These are phyloP conservation scores for Ceratorhiza oryzae-sativae DNA, from an alignment of 1,284 basidiomycete species.

Conservation along the genomic window DNA sequence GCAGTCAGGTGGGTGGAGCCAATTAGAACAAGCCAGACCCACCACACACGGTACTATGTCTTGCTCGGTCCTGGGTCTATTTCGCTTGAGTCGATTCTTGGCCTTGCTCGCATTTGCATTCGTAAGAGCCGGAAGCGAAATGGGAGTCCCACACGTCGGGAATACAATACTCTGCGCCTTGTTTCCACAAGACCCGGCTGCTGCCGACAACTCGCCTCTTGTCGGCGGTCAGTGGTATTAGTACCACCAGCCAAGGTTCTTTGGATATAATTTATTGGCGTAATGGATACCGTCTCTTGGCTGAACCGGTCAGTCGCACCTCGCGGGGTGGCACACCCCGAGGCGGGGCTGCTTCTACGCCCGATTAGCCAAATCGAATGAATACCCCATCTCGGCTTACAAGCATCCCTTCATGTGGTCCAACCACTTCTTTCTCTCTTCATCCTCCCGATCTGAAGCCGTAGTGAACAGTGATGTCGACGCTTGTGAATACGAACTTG, in stretches of 20 bases:
- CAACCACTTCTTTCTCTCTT: neutral
- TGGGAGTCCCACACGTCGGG: neutral
- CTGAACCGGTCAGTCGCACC: neutral
- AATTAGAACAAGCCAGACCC: no score
- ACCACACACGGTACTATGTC: neutral
- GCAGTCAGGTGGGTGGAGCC: no score
- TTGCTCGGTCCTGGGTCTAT: neutral
- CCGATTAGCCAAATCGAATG: no score
- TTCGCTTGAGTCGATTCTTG: neutral
- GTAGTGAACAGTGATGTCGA: conserved; percentile 4
- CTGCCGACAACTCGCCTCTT: neutral
- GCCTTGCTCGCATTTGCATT: neutral
- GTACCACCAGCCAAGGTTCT: no score
- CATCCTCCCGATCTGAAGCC: neutral
- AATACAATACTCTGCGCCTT: neutral
- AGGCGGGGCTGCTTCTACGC: no score
- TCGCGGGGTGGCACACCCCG: neutral
- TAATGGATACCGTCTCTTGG: neutral
- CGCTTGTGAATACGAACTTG: neutral
- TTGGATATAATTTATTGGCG: neutral
- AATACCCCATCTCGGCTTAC: neutral
- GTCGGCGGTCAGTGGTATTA: neutral
- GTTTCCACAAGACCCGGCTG: neutral
- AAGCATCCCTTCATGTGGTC: neutral
- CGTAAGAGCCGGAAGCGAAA: neutral